phyloP scores from a whole-genome alignment of 257 asterid species.

The Gentiana dahurica region DNA sequence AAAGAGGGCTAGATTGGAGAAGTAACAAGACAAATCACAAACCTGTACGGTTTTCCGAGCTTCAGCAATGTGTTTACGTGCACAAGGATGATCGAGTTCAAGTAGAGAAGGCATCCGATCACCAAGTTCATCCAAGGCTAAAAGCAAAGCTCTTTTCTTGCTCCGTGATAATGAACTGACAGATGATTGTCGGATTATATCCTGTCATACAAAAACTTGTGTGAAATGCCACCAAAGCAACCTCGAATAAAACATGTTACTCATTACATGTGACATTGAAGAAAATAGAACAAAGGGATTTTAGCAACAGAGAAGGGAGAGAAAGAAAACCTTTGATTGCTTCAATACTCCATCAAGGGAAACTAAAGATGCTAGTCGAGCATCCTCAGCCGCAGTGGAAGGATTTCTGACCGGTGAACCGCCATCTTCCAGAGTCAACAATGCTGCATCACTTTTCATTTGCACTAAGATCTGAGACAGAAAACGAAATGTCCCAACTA shows the following conservation, averaged over 20 bases:
- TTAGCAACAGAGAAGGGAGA: slow-evolving; percentile 4
- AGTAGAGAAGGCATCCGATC: slow-evolving; percentile 93
- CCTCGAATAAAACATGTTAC: no score
- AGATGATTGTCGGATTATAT: slow-evolving; percentile 67
- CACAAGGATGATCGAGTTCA: slow-evolving; percentile 92
- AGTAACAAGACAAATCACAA: slow-evolving; percentile 13
- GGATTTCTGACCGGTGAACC: slow-evolving; percentile 77
- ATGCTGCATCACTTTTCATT: slow-evolving; percentile 65
- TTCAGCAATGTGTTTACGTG: slow-evolving; percentile 74
- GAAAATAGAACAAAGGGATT: no score
- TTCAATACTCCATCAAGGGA: slow-evolving; percentile 88
- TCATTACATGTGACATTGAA: no score
- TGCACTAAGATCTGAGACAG: slow-evolving; percentile 73
- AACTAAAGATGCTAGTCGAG: slow-evolving; percentile 88
- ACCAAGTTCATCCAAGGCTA: slow-evolving; percentile 68
- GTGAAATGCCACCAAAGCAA: no score
- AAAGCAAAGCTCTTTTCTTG: slow-evolving; percentile 69
- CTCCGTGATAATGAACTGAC: slow-evolving; percentile 55
- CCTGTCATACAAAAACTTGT: slow-evolving; percentile 37
- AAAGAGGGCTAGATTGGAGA: slow-evolving; percentile 1
- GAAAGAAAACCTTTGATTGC: slow-evolving; percentile 66
- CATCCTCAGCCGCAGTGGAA: slow-evolving; percentile 97
- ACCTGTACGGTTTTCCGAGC: slow-evolving; percentile 83
- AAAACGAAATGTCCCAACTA: background rate
- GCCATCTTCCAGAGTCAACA: slow-evolving; percentile 68